Conservation (phyloP, 345 rosid species). For the Melaleuca alternifolia region DNA sequence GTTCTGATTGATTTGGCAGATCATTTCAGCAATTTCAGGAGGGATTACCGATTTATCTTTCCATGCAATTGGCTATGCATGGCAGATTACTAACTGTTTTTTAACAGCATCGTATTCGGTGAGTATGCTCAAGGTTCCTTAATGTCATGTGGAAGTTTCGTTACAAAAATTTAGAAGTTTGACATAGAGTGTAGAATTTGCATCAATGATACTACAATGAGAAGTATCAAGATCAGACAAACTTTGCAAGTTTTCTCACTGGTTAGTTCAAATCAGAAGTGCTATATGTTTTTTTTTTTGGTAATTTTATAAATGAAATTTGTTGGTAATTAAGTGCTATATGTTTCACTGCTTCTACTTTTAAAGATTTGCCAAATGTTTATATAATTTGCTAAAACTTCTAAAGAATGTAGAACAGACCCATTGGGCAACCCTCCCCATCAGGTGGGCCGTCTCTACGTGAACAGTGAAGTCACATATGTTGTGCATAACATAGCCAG, state of each 20-base stretch:
- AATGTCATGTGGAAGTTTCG: background rate
- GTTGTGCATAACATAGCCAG: background rate
- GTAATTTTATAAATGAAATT: too few species aligned
- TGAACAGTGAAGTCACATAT: background rate
- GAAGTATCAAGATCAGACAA: background rate
- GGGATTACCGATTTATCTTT: conserved; percentile 93
- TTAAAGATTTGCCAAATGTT: background rate
- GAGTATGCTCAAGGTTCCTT: conserved; percentile 17
- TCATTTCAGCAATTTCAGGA: conserved; percentile 86
- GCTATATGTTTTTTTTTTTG: background rate
- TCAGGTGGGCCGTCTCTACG: background rate
- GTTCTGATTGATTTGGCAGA: background rate
- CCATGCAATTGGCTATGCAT: conserved; percentile 80
- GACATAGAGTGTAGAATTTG: background rate
- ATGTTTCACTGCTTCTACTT: background rate
- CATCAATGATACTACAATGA: background rate
- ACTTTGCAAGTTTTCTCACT: background rate
- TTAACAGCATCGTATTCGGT: conserved; percentile 94
- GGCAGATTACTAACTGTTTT: conserved; percentile 91
- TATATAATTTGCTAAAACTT: background rate
- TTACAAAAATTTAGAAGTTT: background rate
- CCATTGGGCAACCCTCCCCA: background rate
- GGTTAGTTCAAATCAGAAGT: background rate
- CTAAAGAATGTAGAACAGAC: background rate
- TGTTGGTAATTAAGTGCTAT: too few species aligned